These are phyloP conservation scores for Thermochaetoides dissita DNA, from an alignment of 2,329 filamentous ascomycete species.

Conservation along the genomic window DNA sequence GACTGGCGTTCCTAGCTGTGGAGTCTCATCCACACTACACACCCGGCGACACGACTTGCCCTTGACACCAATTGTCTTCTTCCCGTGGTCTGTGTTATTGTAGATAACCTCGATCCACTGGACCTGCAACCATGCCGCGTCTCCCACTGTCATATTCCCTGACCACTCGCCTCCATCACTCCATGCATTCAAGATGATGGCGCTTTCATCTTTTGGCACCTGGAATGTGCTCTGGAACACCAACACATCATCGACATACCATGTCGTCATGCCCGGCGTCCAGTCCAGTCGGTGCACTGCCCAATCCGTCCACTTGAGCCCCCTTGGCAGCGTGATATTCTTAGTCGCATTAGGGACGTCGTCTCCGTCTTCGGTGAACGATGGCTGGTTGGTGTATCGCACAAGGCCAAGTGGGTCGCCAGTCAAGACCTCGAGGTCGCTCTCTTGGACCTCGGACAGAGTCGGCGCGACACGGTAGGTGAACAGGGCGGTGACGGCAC, in stretches of 20 bases:
- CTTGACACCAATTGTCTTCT: neutral
- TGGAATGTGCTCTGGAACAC: conserved; percentile 40
- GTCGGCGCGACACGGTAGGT: conserved; percentile 29
- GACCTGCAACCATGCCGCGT: conserved; percentile 41
- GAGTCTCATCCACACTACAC: conserved; percentile 24
- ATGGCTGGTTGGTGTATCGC: conserved; percentile 49
- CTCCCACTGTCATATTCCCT: conserved; percentile 39
- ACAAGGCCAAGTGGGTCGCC: conserved; percentile 28
- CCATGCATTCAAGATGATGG: conserved; percentile 46
- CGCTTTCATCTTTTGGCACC: conserved; percentile 36
- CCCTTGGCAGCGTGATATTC: conserved; percentile 32
- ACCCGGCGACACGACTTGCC: conserved; percentile 15
- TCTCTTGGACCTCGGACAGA: conserved; percentile 31
- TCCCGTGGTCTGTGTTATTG: conserved; percentile 23
- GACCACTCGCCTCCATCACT: conserved; percentile 46
- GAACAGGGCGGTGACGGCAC: conserved; percentile 39
- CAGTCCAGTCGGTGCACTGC: conserved; percentile 47
- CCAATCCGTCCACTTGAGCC: conserved; percentile 38
- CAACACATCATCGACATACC: conserved; percentile 39
- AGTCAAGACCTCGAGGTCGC: conserved; percentile 40
- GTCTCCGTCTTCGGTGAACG: conserved; percentile 30
- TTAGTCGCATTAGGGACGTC: conserved; percentile 32
- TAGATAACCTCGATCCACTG: conserved; percentile 51
- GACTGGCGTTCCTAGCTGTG: conserved; percentile 25
- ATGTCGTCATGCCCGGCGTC: conserved; percentile 37